Evolutionary conservation across 176 grass and related monocot species (phyloP).

Genomic region (Saccharum officinarum): DNA sequence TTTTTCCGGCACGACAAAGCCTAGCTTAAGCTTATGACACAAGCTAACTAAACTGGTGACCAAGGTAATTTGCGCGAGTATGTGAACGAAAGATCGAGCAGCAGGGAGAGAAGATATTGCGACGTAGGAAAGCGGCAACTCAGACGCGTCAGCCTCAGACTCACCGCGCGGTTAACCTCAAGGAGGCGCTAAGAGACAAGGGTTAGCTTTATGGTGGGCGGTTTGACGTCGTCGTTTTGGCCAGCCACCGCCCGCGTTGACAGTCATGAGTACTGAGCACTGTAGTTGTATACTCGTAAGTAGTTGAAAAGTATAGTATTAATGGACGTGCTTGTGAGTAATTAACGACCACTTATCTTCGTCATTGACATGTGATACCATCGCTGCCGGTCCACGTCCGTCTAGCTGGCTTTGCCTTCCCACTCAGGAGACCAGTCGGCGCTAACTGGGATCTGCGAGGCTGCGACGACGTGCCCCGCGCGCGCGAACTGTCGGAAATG

Average conservation of each 20-base stretch:
- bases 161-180: background rate
- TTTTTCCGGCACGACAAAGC: background rate
- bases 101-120: background rate
- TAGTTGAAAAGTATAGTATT: background rate
- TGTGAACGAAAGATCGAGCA: background rate
- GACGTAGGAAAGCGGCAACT: conserved; percentile 2
- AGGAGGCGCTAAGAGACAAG: conserved; percentile 14
- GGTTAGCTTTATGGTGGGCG: conserved; percentile 28
- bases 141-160: background rate
- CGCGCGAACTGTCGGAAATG: background rate
- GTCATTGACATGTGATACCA: conserved; percentile 5
- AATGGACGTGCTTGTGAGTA: background rate
- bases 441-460: background rate
- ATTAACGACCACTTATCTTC: background rate
- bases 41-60: background rate
- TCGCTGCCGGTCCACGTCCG: conserved; percentile 10
- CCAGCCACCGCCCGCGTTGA: background rate
- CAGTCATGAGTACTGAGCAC: background rate
- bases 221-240: conserved; percentile 8
- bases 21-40: background rate
- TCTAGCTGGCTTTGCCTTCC: background rate
- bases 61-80: background rate
- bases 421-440: background rate
- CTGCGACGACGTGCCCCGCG: background rate
- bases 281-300: background rate